Conservation (phyloP, 164 flowering plant genomes). For the Aristolochia californica region DNA sequence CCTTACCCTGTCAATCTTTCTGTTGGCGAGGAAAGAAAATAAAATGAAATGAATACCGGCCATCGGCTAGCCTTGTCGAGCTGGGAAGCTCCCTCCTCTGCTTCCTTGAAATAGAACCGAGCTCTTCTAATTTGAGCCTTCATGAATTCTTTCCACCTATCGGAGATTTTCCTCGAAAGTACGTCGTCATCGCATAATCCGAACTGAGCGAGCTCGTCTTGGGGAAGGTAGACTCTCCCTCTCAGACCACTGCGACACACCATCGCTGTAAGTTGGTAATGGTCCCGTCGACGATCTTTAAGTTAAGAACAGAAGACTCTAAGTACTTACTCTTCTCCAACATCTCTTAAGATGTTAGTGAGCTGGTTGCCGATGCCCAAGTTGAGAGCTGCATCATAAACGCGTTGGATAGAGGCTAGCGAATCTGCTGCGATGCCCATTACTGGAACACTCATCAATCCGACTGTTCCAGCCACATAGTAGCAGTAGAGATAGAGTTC, state of each 20-base stretch:
- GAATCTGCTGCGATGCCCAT: slow-evolving; percentile 69
- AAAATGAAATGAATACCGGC: slow-evolving; percentile 35
- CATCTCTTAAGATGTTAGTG: slow-evolving; percentile 78
- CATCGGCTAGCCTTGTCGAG: slow-evolving; percentile 62
- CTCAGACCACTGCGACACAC: slow-evolving; percentile 37
- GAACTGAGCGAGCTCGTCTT: slow-evolving; percentile 63
- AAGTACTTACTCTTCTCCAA: slow-evolving; percentile 66
- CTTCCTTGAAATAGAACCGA: slow-evolving; percentile 45
- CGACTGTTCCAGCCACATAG: slow-evolving; percentile 74
- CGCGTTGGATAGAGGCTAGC: slow-evolving; percentile 21
- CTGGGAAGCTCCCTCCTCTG: slow-evolving; percentile 63
- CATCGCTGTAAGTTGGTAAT: not conserved
- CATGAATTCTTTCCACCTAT: slow-evolving; percentile 67
- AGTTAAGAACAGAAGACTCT: not conserved
- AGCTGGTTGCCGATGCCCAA: slow-evolving; percentile 75
- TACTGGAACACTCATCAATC: slow-evolving; percentile 70
- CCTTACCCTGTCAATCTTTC: too few species aligned
- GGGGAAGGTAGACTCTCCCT: slow-evolving; percentile 82
- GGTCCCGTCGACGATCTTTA: not conserved
- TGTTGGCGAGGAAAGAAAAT: too few species aligned
- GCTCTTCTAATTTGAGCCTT: slow-evolving; percentile 67
- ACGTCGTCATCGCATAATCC: slow-evolving; percentile 60
- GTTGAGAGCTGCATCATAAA: slow-evolving; percentile 48
- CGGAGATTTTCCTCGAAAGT: slow-evolving; percentile 39
- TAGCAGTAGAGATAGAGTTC: slow-evolving; percentile 80